Percentiles rank a stretch among this genome's conserved stretches.
phyloP scores from a whole-genome alignment of 140 eudicot species.

The Artemisia princeps region DNA sequence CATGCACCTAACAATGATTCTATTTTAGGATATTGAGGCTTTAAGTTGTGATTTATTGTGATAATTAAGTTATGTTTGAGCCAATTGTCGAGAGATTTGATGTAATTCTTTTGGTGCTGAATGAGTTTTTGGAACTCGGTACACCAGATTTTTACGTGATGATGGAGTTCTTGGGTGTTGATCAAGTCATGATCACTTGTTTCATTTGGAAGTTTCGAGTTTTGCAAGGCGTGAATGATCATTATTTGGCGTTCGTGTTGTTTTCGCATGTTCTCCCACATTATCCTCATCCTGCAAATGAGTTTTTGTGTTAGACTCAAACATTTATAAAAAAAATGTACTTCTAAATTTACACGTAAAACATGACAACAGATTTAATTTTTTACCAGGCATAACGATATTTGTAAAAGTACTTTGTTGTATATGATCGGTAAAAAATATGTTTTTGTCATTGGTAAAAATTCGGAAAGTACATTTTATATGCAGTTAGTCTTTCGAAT shows the following conservation, averaged over 20 bases:
- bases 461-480: no score
- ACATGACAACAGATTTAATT: no score
- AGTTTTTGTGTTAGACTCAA: neutral
- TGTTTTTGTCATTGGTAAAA: no score
- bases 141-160: constrained; percentile 52
- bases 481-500: neutral
- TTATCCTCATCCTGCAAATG: constrained; percentile 53
- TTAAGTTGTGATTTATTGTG: constrained; percentile 37
- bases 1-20: constrained; percentile 42
- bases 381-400: no score
- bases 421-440: no score
- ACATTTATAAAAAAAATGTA: no score
- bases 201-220: constrained; percentile 41
- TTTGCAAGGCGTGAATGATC: constrained; percentile 34
- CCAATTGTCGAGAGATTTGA: constrained; percentile 52
- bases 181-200: constrained; percentile 45
- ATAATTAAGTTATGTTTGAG: constrained; percentile 45
- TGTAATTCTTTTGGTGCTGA: constrained; percentile 38
- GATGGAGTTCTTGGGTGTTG: constrained; percentile 42
- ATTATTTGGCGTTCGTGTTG: constrained; percentile 51
- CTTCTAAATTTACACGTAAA: no score
- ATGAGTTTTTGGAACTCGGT: constrained; percentile 48
- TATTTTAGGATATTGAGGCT: constrained; percentile 46
- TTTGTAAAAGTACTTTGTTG: no score
- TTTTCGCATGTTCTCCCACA: constrained; percentile 60